Evolutionary conservation across 2,329 filamentous ascomycete genomes (phyloP), one percentile per base, ranked within the genome.

Genomic region (Alternaria infectoria): DNA sequence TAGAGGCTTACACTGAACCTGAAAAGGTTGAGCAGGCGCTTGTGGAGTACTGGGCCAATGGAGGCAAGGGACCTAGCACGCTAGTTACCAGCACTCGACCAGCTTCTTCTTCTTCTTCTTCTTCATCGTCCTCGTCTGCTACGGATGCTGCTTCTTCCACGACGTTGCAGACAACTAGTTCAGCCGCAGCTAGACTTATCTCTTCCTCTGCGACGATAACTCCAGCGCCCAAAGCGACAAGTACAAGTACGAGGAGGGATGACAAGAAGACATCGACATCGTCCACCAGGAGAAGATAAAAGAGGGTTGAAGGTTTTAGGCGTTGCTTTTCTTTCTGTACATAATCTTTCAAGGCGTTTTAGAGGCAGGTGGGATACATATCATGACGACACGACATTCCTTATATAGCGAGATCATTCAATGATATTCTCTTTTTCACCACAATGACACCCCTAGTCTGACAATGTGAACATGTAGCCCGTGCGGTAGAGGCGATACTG

Each of bases 1-100:
- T 78, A 36, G 72, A 78, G 50, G 75, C 76, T 3, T 81, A 81
- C 58, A 64, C 55, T 5, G 62, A 74, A 19, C 63, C 66, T 2
- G 59, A 67, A 0, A 64, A 72, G 9, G 67, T 77, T 3, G 76
- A 78, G 54, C 46, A 58, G 1, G 70, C 70, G 4, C 69, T 80
- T 19, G 74, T 69, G 6, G 64, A 61, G 0, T 80, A 78, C 60
- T 77, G 70, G 65, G 52, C 60, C 43, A 72, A 69, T 17, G 69
- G 70, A 6, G 45, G 68, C 1, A 58, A 61, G 10, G 68, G 63
- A 54, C 36, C 57, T 6, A 72, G 68, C 11, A 72, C 71, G 15
- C 59, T 74, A 6, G 58, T 63, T 6, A 73, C 67, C 4, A 52
- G 58, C 30, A 61, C 57, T 15, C 46, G 43, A 52, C 15, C 49